phyloP scores from a whole-genome alignment of 345 rosid genomes.

The Psidium guajava region DNA sequence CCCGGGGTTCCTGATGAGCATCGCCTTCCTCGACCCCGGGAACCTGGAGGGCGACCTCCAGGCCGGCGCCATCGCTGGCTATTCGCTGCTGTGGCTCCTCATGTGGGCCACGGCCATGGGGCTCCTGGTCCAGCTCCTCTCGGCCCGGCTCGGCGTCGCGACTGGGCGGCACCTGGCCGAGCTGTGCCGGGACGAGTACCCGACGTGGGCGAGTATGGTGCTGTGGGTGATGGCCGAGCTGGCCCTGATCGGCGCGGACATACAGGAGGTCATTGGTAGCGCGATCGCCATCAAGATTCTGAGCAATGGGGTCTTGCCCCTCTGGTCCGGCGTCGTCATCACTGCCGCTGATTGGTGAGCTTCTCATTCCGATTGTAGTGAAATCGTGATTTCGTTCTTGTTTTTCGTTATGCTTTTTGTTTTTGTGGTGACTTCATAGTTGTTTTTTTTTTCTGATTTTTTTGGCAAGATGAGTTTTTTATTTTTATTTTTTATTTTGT shows the following conservation, averaged over 20 bases:
- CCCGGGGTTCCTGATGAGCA: constrained; percentile 90
- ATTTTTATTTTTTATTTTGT: not conserved
- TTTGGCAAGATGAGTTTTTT: not conserved
- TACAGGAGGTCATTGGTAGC: constrained; percentile 93
- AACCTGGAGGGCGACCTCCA: constrained; percentile 95
- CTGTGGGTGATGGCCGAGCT: constrained; percentile 91
- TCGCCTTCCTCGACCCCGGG: constrained; percentile 92
- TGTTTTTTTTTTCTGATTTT: not conserved
- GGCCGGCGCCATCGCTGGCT: constrained; percentile 91
- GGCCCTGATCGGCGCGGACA: constrained; percentile 90
- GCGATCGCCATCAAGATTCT: constrained; percentile 82
- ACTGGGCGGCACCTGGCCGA: constrained; percentile 91
- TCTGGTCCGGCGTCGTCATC: constrained; percentile 84
- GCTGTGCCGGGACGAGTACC: constrained; percentile 86
- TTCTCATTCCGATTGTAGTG: not conserved
- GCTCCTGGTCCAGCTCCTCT: constrained; percentile 67
- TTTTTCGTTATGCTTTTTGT: not conserved
- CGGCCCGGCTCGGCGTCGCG: constrained; percentile 90
- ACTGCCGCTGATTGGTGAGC: constrained; percentile 85
- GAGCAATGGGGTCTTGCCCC: constrained; percentile 69
- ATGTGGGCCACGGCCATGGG: constrained; percentile 98
- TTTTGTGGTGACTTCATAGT: not conserved
- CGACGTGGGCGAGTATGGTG: constrained; percentile 63
- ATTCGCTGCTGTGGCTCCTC: constrained; percentile 79
- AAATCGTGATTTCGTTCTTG: not conserved